Conservation (phyloP, 2,329 filamentous ascomycete genomes). For the Cladophialophora exuberans region DNA sequence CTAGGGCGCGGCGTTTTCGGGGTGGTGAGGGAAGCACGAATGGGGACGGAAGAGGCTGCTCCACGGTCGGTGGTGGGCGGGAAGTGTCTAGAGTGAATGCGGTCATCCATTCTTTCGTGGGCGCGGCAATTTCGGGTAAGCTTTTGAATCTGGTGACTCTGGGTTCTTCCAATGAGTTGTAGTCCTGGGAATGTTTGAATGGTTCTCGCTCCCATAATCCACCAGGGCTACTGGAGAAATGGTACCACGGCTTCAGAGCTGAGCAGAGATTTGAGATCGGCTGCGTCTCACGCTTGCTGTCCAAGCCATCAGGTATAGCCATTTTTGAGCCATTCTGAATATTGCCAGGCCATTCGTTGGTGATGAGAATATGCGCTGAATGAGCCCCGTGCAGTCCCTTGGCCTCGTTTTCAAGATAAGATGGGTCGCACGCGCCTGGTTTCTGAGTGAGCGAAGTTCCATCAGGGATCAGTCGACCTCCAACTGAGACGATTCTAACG, state of each 20-base stretch:
- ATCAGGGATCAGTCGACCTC: constrained; percentile 67
- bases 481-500: constrained; percentile 82
- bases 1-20: constrained; percentile 57
- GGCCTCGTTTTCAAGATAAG: constrained; percentile 76
- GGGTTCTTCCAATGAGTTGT: constrained; percentile 57
- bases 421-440: constrained; percentile 74
- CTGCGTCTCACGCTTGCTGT: constrained; percentile 59
- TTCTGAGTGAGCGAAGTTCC: constrained; percentile 64
- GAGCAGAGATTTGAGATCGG: constrained; percentile 78
- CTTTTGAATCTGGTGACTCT: constrained; percentile 87
- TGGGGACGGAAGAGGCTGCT: constrained; percentile 75
- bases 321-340: constrained; percentile 72
- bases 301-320: constrained; percentile 55
- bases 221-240: constrained; percentile 72
- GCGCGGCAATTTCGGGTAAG: constrained; percentile 76
- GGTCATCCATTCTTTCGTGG: constrained; percentile 66
- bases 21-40: constrained; percentile 52
- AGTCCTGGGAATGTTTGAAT: constrained; percentile 58
- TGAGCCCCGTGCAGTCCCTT: constrained; percentile 75
- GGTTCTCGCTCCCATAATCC: constrained; percentile 91
- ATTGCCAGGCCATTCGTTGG: constrained; percentile 78
- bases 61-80: constrained; percentile 60
- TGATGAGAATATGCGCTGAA: constrained; percentile 82
- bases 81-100: constrained; percentile 70
- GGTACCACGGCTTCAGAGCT: constrained; percentile 85